phyloP scores from a whole-genome alignment of 2,329 filamentous ascomycete species.

The Zymoseptoria tritici region DNA sequence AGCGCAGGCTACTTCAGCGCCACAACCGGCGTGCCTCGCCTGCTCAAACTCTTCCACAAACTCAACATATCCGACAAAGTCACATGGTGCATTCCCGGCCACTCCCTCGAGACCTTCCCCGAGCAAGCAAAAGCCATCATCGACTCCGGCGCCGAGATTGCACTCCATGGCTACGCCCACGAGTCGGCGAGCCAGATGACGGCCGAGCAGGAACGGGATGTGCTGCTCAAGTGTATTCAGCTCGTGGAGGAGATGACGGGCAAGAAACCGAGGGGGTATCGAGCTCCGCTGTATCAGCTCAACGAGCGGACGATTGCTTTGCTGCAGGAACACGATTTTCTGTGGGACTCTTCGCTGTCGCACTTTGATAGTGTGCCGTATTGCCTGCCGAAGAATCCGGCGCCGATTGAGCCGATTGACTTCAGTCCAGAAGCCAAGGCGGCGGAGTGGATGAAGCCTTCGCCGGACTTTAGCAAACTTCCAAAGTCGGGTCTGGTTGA shows the following conservation, averaged over 20 bases:
- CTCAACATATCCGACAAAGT: conserved; percentile 45
- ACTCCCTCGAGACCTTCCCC: conserved; percentile 52
- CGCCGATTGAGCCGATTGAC: conserved; percentile 35
- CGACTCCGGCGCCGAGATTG: conserved; percentile 48
- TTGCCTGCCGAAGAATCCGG: conserved; percentile 36
- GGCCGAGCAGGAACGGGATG: conserved; percentile 43
- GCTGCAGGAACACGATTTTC: conserved; percentile 42
- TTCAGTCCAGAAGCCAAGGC: conserved; percentile 34
- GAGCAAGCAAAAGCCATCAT: conserved; percentile 44
- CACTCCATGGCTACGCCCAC: conserved; percentile 44
- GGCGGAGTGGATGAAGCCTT: conserved; percentile 41
- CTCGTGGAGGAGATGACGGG: conserved; percentile 39
- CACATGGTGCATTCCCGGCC: conserved; percentile 55
- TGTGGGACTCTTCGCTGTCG: conserved; percentile 46
- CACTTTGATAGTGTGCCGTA: conserved; percentile 47
- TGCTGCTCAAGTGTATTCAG: conserved; percentile 42
- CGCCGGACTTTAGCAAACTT: conserved; percentile 26
- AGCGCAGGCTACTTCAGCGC: conserved; percentile 50
- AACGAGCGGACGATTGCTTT: conserved; percentile 43
- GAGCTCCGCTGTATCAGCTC: conserved; percentile 47
- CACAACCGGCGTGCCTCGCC: conserved; percentile 49
- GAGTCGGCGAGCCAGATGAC: conserved; percentile 42
- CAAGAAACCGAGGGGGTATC: conserved; percentile 42
- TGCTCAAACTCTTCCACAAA: conserved; percentile 48
- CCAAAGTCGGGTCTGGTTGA: conserved; percentile 35